phyloP scores from a whole-genome alignment of 164 flowering plant genomes.

The Piper longum region DNA sequence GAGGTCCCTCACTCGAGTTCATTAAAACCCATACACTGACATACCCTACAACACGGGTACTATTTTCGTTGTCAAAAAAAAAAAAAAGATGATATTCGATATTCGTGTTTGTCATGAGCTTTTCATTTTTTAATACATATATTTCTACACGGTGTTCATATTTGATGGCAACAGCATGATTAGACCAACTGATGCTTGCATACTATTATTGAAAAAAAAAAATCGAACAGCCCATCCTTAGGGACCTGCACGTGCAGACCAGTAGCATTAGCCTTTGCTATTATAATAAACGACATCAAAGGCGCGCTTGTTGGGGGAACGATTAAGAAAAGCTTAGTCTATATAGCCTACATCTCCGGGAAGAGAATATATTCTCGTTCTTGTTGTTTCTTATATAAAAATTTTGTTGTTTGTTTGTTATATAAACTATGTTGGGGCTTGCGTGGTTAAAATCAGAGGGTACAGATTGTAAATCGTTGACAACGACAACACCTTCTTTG shows the following conservation, averaged over 20 bases:
- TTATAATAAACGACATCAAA: no score
- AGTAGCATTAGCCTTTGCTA: neutral
- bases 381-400: neutral
- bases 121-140: no score
- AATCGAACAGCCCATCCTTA: neutral
- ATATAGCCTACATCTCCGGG: neutral
- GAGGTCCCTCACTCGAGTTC: no score
- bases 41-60: no score
- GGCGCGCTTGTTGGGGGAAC: neutral
- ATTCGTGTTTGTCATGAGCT: neutral
- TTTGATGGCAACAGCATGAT: neutral
- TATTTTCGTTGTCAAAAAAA: no score
- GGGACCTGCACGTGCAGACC: neutral
- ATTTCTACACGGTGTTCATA: neutral
- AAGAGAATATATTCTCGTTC: neutral
- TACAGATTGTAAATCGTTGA: neutral
- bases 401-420: no score
- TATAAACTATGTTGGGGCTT: neutral
- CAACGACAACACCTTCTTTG: neutral
- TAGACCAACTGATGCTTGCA: neutral
- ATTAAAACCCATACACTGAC: no score
- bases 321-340: neutral
- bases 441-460: neutral
- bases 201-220: no score
- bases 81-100: neutral